A percentile compares a stretch with the other conserved stretches of the same genome.
Evolutionary conservation across 1,139 yeast genomes (phyloP).

Genomic region (Nematodospora anomalae): DNA sequence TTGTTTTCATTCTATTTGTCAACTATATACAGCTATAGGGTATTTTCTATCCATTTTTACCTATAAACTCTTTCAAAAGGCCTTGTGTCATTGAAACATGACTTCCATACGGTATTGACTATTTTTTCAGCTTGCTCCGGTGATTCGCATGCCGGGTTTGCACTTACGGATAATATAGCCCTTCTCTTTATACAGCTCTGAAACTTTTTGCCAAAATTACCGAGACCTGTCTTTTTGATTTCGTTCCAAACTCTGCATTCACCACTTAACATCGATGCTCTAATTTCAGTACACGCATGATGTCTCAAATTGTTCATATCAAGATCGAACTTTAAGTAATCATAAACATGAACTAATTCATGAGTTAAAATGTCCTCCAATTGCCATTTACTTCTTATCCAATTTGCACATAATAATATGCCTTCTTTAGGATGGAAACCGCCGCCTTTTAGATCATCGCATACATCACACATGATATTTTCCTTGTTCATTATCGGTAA

Average conservation of each 20-base stretch:
- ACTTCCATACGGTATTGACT: constrained; percentile 86
- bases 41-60: no score
- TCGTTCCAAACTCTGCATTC: constrained; percentile 93
- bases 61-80: constrained; percentile 91
- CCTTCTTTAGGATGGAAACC: constrained; percentile 94
- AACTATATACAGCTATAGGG: no score
- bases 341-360: constrained; percentile 92
- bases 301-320: constrained; percentile 83
- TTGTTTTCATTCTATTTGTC: no score
- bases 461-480: constrained; percentile 76
- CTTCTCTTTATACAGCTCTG: constrained; percentile 89
- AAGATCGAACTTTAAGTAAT: constrained; percentile 81
- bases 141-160: constrained; percentile 78
- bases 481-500: constrained; percentile 18
- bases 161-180: constrained; percentile 79
- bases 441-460: constrained; percentile 86
- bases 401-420: constrained; percentile 81
- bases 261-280: constrained; percentile 92
- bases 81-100: constrained; percentile 92
- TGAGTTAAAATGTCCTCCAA: constrained; percentile 90
- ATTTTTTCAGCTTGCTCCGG: constrained; percentile 73
- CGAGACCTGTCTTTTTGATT: constrained; percentile 63
- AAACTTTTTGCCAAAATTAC: constrained; percentile 73
- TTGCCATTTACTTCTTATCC: constrained; percentile 75
- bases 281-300: constrained; percentile 95